Percentiles rank a stretch among this genome's conserved stretches.
phyloP scores from a whole-genome alignment of 2,329 filamentous ascomycete species.

The Beauveria caledonica region DNA sequence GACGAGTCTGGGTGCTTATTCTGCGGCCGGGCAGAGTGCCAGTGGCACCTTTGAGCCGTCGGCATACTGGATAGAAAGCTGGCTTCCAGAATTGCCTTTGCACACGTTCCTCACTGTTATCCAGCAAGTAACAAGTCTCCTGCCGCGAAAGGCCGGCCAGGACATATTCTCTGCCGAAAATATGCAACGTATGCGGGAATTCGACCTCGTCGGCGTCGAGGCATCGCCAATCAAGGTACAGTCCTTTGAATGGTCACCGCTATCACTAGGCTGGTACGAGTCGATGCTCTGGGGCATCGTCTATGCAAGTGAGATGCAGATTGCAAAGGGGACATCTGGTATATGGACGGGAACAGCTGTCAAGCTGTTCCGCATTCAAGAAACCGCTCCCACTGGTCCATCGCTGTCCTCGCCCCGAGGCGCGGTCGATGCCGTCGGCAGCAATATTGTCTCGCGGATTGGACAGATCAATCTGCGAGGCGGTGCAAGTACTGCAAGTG shows the following conservation, averaged over 20 bases:
- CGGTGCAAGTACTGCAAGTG: constrained; percentile 10
- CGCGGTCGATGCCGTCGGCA: constrained; percentile 87
- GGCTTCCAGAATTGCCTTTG: constrained; percentile 84
- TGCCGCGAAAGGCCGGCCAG: constrained; percentile 41
- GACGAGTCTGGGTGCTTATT: constrained; percentile 64
- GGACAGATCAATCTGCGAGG: constrained; percentile 68
- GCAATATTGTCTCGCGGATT: constrained; percentile 79
- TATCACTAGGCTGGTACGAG: constrained; percentile 92
- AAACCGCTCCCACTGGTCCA: constrained; percentile 70
- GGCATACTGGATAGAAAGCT: constrained; percentile 79
- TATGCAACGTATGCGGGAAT: constrained; percentile 47
- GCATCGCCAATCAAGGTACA: constrained; percentile 69
- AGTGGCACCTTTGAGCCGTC: constrained; percentile 67
- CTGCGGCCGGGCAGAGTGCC: constrained; percentile 47
- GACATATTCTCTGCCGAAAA: constrained; percentile 37
- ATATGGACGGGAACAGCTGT: constrained; percentile 91
- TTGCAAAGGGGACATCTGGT: constrained; percentile 77
- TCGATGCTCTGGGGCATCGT: constrained; percentile 89
- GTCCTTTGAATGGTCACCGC: constrained; percentile 87
- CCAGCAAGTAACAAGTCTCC: constrained; percentile 50
- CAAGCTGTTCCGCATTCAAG: constrained; percentile 82
- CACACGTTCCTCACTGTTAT: constrained; percentile 79
- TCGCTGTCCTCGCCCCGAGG: constrained; percentile 78
- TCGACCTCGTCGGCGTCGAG: constrained; percentile 64
- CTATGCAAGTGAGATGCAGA: constrained; percentile 82